A percentile compares a stretch with the other conserved stretches of the same genome.
Conservation (phyloP, 495 filamentous ascomycete species). For the Penicillium tannophilum region DNA sequence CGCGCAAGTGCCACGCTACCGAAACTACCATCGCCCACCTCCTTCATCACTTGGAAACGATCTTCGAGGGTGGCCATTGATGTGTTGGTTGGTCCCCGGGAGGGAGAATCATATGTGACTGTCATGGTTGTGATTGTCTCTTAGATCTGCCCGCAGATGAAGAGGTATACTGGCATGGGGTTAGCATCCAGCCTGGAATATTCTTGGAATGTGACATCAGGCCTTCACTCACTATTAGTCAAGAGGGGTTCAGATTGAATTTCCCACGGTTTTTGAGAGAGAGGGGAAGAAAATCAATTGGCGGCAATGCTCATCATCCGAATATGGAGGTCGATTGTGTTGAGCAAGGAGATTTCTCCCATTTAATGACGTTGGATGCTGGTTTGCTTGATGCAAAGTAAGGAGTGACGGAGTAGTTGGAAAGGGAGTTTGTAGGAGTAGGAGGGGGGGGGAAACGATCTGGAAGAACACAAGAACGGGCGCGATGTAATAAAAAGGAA, state of each 20-base stretch:
- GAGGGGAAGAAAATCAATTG: constrained; percentile 23
- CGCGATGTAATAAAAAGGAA: constrained; percentile 39
- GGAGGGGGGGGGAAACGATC: constrained; percentile 25
- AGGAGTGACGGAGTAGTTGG: constrained; percentile 36
- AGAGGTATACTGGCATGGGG: background rate
- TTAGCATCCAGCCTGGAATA: background rate
- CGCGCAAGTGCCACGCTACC: constrained; percentile 92
- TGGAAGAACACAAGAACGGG: constrained; percentile 27
- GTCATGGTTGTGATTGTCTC: constrained; percentile 59
- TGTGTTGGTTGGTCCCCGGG: constrained; percentile 51
- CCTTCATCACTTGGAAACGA: constrained; percentile 94
- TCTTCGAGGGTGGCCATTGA: constrained; percentile 68
- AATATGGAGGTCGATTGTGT: constrained; percentile 27
- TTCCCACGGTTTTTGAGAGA: constrained; percentile 3
- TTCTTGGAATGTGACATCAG: constrained; percentile 9
- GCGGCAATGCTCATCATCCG: constrained; percentile 23
- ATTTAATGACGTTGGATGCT: constrained; percentile 8
- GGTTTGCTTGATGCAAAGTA: constrained; percentile 17
- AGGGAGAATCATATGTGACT: constrained; percentile 63
- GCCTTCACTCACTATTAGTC: constrained; percentile 19
- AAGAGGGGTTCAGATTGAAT: constrained; percentile 17
- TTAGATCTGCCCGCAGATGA: constrained; percentile 49
- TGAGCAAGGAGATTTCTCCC: constrained; percentile 25
- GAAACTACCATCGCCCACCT: constrained; percentile 98
- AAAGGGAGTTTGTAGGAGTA: constrained; percentile 20